Conservation (phyloP, 2,329 filamentous ascomycete genomes). For the Metarhizium humberi region DNA sequence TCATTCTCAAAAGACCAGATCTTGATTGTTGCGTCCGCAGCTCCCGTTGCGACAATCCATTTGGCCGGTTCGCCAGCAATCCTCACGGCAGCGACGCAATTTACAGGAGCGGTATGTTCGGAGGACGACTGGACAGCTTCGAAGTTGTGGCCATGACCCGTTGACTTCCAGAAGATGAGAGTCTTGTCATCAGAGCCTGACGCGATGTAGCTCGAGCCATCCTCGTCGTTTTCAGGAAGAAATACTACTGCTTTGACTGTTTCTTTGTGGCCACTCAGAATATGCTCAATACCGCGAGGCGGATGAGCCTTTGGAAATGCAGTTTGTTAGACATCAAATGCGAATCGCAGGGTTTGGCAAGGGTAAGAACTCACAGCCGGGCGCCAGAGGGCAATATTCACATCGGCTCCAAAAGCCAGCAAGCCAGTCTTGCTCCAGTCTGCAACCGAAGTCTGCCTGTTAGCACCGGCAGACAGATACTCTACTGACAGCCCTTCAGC, state of each 20-base stretch:
- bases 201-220: slow-evolving; percentile 50
- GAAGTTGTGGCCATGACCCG: slow-evolving; percentile 15
- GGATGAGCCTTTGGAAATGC: slow-evolving; percentile 20
- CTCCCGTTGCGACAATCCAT: slow-evolving; percentile 64
- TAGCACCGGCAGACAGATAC: slow-evolving; percentile 72
- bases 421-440: slow-evolving; percentile 73
- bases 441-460: slow-evolving; percentile 79
- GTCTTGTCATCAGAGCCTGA: slow-evolving; percentile 76
- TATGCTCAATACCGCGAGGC: slow-evolving; percentile 48
- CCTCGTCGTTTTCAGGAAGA: slow-evolving; percentile 40
- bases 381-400: slow-evolving; percentile 82
- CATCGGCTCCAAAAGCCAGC: slow-evolving; percentile 82
- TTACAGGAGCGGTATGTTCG: slow-evolving; percentile 67
- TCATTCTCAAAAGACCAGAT: slow-evolving; percentile 56
- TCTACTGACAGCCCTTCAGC: slow-evolving; percentile 27
- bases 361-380: slow-evolving; percentile 51
- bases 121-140: slow-evolving; percentile 41
- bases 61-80: slow-evolving; percentile 16
- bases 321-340: neutral
- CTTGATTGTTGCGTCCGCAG: slow-evolving; percentile 64
- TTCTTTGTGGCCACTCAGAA: slow-evolving; percentile 70
- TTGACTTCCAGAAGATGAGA: slow-evolving; percentile 59
- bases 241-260: slow-evolving; percentile 80
- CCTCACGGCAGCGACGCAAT: slow-evolving; percentile 47
- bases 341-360: neutral